phyloP scores from a whole-genome alignment of 345 rosid genomes.

The Gossypium mustelinum region DNA sequence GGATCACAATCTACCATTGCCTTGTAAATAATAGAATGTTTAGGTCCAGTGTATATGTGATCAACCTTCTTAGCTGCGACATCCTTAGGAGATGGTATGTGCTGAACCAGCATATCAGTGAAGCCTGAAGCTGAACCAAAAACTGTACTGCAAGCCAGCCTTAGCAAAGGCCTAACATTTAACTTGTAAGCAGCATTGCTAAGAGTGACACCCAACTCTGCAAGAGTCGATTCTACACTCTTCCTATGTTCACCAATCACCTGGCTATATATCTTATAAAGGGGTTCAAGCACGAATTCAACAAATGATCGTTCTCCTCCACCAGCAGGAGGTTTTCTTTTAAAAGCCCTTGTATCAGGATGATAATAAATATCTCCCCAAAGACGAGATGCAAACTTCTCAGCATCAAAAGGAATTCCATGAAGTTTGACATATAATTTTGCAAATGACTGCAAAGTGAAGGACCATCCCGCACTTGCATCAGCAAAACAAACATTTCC shows the following conservation, averaged over 20 bases:
- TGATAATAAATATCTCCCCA: conserved; percentile 95
- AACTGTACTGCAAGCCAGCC: conserved; percentile 88
- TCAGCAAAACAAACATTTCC: conserved; percentile 97
- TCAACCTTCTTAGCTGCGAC: conserved; percentile 81
- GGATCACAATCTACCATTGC: conserved; percentile 89
- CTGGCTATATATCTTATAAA: conserved; percentile 95
- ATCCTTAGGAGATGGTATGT: conserved; percentile 91
- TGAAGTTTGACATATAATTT: conserved; percentile 86
- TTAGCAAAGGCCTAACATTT: conserved; percentile 84
- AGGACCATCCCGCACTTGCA: conserved; percentile 95
- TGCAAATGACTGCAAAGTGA: conserved; percentile 96
- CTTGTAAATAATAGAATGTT: conserved; percentile 58
- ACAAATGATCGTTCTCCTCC: conserved; percentile 95
- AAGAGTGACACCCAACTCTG: conserved; percentile 90
- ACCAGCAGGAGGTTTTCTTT: conserved; percentile 71
- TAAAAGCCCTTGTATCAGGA: conserved; percentile 62
- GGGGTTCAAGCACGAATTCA: conserved; percentile 91
- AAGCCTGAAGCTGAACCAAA: conserved; percentile 97
- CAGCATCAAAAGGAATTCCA: conserved; percentile 82
- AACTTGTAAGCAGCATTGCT: conserved; percentile 85
- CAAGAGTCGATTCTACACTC: conserved; percentile 94
- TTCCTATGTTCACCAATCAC: conserved; percentile 97
- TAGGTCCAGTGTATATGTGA: conserved; percentile 76
- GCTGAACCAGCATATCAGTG: conserved; percentile 93
- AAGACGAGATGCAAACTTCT: conserved; percentile 83